Percentiles rank a stretch among this genome's conserved stretches.
phyloP scores from a whole-genome alignment of 2,329 filamentous ascomycete species.

The Beauveria sp. region DNA sequence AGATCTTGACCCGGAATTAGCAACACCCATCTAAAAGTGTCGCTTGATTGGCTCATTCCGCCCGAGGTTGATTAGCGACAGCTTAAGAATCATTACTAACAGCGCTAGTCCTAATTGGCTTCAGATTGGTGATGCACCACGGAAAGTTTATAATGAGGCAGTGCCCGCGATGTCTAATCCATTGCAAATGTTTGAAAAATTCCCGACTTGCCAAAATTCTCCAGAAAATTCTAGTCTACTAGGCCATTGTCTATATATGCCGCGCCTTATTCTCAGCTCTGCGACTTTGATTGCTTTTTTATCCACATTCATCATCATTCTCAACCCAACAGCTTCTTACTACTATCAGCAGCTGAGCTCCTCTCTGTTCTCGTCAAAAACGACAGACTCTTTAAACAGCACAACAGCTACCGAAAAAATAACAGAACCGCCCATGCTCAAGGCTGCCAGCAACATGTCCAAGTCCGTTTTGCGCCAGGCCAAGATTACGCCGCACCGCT shows the following conservation, averaged over 20 bases:
- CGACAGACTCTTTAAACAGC: constrained; percentile 4
- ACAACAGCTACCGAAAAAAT: constrained; percentile 7
- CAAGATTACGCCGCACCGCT: constrained; percentile 69
- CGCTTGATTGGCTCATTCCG: neutral
- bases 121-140: neutral
- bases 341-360: constrained; percentile 17
- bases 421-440: constrained; percentile 24
- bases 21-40: too few relatives aligned
- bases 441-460: constrained; percentile 44
- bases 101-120: neutral
- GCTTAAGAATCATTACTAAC: constrained; percentile 11
- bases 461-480: constrained; percentile 53
- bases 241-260: constrained; percentile 30
- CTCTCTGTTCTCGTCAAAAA: constrained; percentile 10
- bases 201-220: constrained; percentile 7
- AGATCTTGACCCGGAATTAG: too few relatives aligned
- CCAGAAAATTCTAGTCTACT: constrained; percentile 11
- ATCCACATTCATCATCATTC: constrained; percentile 29
- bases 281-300: constrained; percentile 30
- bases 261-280: constrained; percentile 24
- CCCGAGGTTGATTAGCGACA: neutral
- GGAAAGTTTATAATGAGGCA: neutral
- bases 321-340: constrained; percentile 19
- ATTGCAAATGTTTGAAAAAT: constrained; percentile 16
- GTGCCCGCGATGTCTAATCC: constrained; percentile 5